Base-by-base conservation (phyloP, 441 rosid genomes). In the Erysimum cheiri region DNA sequence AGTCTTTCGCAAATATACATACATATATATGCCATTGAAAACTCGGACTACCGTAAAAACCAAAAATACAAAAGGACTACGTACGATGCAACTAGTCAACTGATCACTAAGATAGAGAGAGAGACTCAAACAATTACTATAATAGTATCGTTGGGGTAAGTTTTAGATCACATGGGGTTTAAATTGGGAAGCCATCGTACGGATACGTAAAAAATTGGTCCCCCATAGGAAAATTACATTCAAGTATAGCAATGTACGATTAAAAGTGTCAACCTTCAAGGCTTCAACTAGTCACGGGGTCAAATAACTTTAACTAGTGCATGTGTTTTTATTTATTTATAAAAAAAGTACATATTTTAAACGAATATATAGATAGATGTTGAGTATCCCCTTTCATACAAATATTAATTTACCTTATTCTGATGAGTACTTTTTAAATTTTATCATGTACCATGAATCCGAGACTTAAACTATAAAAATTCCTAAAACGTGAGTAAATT, bases 271-370 rank as follows among this genome's bases (percentile, higher is more conserved):
- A 40, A 53, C 31, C 50, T 52, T 17, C 26, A 24, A 24, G 26
- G 26, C 26, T 24, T 24, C 60, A 66, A 53, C 60, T 66, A 53
- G 40, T 66, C 70, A 66, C 70, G 50, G 50, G 40, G 61, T 54
- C 31, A 66, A 39, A 4, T 11, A 3, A 10, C 3, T 26, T 26
- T 3, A 2, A 3, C 28, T 26, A 26, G 28, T 26, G 28, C 3
- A 50, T 64, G 19, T 22, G 32, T 24, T 24, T 24, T 24, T 24
- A 1, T 24, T 24, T 24, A 24, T 24, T 1, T 24, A 24, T 24
- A 24, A 24, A 26, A 26, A 26, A 26, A 3, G 28, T 26, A 3
- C 29, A 17, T 46, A 31, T 62, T 60, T 46, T 8, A 46, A 62
- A 17, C 41, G 12, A 31, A 44, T 41, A 43, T 60, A 41, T 31